A percentile compares a stretch with the other conserved stretches of the same genome.
These are phyloP conservation scores for Saraca asoca DNA, from an alignment of 331 rosid species.

Conservation along the genomic window DNA sequence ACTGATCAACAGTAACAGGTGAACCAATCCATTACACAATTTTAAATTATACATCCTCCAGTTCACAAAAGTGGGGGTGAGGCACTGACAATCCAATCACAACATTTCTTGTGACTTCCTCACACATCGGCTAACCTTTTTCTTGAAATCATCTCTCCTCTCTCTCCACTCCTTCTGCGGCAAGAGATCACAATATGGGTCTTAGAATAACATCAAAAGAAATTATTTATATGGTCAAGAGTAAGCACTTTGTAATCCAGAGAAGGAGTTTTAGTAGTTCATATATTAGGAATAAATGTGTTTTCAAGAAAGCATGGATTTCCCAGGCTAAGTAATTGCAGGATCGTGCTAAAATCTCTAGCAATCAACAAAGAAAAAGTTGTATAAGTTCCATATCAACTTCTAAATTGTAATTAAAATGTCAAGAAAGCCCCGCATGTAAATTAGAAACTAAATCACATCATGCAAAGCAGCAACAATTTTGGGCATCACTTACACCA, in stretches of 20 bases:
- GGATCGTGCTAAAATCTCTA: not conserved
- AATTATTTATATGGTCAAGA: constrained; percentile 9
- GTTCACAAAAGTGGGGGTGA: constrained; percentile 44
- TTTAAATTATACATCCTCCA: constrained; percentile 35
- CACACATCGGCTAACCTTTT: constrained; percentile 89
- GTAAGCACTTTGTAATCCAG: not conserved
- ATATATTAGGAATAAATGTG: constrained; percentile 10
- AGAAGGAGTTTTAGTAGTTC: not conserved
- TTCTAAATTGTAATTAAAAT: not conserved
- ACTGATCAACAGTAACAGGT: constrained; percentile 35
- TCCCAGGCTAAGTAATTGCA: constrained; percentile 7
- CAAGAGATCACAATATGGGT: constrained; percentile 22
- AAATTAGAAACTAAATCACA: constrained; percentile 8
- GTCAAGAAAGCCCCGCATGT: constrained; percentile 7
- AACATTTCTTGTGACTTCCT: constrained; percentile 97
- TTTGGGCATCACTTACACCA: constrained; percentile 11
- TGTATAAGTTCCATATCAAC: not conserved
- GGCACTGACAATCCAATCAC: constrained; percentile 43
- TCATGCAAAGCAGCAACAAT: not conserved
- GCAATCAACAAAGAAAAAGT: not conserved
- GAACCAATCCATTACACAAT: constrained; percentile 42
- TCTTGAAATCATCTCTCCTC: constrained; percentile 89
- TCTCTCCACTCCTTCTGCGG: constrained; percentile 99
- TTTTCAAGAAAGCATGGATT: not conserved
- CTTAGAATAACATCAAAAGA: constrained; percentile 15